Evolutionary conservation across 768 basidiomycete genomes (phyloP).

Genomic region (Tricholoma terreum): DNA sequence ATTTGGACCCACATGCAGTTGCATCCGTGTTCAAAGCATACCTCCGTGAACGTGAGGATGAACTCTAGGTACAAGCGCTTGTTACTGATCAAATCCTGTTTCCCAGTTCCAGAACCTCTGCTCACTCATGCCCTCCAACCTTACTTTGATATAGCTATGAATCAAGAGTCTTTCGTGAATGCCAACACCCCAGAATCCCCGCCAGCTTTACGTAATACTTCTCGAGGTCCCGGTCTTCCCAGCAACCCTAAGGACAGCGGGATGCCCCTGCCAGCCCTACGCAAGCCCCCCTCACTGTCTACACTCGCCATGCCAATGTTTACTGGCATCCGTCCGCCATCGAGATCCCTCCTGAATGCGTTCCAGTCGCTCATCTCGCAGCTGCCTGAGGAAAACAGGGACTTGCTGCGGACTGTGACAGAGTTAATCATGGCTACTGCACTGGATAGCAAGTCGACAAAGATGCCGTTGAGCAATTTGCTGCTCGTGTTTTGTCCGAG

Average conservation of each 20-base stretch:
- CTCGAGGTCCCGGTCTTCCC: slow-evolving; percentile 17
- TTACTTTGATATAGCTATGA: slow-evolving; percentile 76
- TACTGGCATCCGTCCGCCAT: slow-evolving; percentile 57
- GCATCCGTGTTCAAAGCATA: slow-evolving; percentile 91
- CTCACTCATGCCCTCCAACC: slow-evolving; percentile 69
- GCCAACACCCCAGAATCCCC: slow-evolving; percentile 17
- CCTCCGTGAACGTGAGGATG: slow-evolving; percentile 80
- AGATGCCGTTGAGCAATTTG: slow-evolving; percentile 91
- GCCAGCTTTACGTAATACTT: slow-evolving; percentile 10
- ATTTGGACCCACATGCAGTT: slow-evolving; percentile 93
- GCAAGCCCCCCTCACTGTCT: slow-evolving; percentile 78
- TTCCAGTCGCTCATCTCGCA: slow-evolving; percentile 62
- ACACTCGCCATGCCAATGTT: slow-evolving; percentile 75
- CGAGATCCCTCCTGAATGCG: slow-evolving; percentile 51
- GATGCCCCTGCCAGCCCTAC: slow-evolving; percentile 36
- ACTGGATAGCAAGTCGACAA: slow-evolving; percentile 64
- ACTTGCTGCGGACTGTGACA: slow-evolving; percentile 78
- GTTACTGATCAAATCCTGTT: slow-evolving; percentile 3
- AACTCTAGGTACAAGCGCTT: slow-evolving; percentile 1
- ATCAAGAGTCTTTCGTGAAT: slow-evolving; percentile 46
- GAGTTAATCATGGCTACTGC: slow-evolving; percentile 80
- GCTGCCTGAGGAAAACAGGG: slow-evolving; percentile 78
- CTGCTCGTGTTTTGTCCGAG: slow-evolving; percentile 87
- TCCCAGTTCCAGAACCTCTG: slow-evolving; percentile 80
- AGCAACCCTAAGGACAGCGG: slow-evolving; percentile 25